Evolutionary conservation across 2,329 filamentous ascomycete species (phyloP).

Genomic region (Botrytis squamosa): DNA sequence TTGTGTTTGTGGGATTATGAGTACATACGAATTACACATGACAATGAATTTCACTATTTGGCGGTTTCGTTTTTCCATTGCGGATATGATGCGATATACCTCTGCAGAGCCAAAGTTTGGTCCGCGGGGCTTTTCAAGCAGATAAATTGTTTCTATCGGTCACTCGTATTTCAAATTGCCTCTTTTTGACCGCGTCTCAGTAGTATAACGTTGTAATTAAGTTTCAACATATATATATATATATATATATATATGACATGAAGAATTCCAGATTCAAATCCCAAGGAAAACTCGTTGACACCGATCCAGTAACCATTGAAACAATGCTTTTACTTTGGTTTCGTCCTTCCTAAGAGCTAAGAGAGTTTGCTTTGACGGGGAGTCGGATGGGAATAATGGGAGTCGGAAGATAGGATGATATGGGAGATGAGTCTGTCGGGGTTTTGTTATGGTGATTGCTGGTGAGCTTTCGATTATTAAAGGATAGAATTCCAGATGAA

Average conservation of each 20-base stretch:
- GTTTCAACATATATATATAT: not conserved
- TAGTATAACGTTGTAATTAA: too few species aligned
- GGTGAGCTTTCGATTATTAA: not conserved
- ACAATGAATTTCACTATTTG: too few species aligned
- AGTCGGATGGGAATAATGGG: too few species aligned
- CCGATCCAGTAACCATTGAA: not conserved
- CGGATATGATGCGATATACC: not conserved
- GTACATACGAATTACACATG: not conserved
- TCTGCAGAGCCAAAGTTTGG: not conserved
- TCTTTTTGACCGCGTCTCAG: too few species aligned
- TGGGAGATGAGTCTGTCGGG: not conserved
- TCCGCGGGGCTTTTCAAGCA: not conserved
- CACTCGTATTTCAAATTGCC: not conserved
- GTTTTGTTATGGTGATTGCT: not conserved
- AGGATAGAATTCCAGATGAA: not conserved
- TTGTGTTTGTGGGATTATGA: not conserved
- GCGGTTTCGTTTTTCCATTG: accelerated
- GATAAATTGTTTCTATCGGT: accelerated
- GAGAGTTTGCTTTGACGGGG: not conserved
- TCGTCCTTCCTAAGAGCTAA: not conserved
- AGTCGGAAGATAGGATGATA: not conserved
- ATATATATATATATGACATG: not conserved
- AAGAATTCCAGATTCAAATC: not conserved
- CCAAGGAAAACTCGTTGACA: not conserved
- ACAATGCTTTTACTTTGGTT: accelerated